phyloP scores from a whole-genome alignment of 2,329 filamentous ascomycete species.

The Calonectria pauciramosa region DNA sequence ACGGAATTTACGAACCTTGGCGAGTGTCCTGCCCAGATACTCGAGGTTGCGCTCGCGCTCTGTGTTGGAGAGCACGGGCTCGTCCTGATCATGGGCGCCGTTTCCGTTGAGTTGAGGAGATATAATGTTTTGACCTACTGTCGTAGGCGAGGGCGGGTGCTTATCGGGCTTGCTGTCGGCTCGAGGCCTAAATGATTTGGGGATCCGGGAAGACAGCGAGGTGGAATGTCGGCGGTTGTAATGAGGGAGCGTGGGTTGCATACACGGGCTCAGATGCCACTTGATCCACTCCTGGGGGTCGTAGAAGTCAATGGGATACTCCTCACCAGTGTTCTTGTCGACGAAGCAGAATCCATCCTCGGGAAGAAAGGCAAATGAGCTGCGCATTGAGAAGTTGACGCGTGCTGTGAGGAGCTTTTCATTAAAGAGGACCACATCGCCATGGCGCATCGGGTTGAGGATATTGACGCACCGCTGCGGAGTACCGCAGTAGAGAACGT shows the following conservation, averaged over 20 bases:
- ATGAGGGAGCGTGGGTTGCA: slow-evolving; percentile 75
- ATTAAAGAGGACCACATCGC: slow-evolving; percentile 92
- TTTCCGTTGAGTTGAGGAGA: slow-evolving; percentile 44
- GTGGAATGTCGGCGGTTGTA: slow-evolving; percentile 56
- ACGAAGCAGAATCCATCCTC: slow-evolving; percentile 91
- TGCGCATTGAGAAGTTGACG: slow-evolving; percentile 92
- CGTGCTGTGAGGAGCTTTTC: slow-evolving; percentile 91
- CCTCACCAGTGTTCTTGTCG: slow-evolving; percentile 83
- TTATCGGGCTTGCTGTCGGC: slow-evolving; percentile 59
- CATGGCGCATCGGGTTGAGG: slow-evolving; percentile 88
- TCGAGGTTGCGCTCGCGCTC: slow-evolving; percentile 56
- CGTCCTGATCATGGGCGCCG: slow-evolving; percentile 34
- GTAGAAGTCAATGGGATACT: slow-evolving; percentile 89
- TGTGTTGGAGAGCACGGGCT: slow-evolving; percentile 42
- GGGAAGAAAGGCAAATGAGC: slow-evolving; percentile 86
- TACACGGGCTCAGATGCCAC: slow-evolving; percentile 82
- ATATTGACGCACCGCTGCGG: slow-evolving; percentile 93
- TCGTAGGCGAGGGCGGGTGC: slow-evolving; percentile 33
- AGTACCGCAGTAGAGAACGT: slow-evolving; percentile 87
- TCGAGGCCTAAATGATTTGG: slow-evolving; percentile 59
- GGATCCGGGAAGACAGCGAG: slow-evolving; percentile 64
- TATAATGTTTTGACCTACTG: slow-evolving; percentile 45
- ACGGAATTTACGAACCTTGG: slow-evolving; percentile 81
- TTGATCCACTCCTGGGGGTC: slow-evolving; percentile 84
- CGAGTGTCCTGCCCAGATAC: slow-evolving; percentile 83